A percentile compares a stretch with the other conserved stretches of the same genome.
phyloP scores from a whole-genome alignment of 2,329 filamentous ascomycete genomes.

The Cercospora zeae-maydis region DNA sequence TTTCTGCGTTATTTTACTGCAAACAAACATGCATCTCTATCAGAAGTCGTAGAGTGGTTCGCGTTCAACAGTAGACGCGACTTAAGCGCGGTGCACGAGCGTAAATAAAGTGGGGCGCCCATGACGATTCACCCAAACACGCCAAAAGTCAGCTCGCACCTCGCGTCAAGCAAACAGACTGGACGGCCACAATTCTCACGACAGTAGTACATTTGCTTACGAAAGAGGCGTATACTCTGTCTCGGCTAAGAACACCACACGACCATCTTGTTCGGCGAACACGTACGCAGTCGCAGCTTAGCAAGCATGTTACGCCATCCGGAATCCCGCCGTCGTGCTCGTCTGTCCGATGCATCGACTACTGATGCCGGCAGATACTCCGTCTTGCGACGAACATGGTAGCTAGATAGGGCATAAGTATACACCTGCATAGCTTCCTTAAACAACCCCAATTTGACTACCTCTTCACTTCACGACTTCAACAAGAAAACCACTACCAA shows the following conservation, averaged over 20 bases:
- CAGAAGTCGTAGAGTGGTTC: conserved; percentile 2
- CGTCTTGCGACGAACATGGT: background rate
- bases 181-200: background rate
- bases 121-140: background rate
- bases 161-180: background rate
- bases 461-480: background rate
- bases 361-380: background rate
- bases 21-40: background rate
- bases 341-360: background rate
- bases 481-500: background rate
- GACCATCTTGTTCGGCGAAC: background rate
- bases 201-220: background rate
- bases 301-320: background rate
- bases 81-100: conserved; percentile 8
- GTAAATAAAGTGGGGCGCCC: background rate
- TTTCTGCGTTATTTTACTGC: background rate
- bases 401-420: background rate
- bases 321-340: conserved; percentile 1
- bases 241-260: background rate
- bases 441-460: background rate
- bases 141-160: background rate
- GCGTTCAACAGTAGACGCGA: conserved; percentile 1
- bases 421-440: background rate
- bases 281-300: background rate
- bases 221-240: background rate